phyloP scores from a whole-genome alignment of 176 grass and related monocot genomes.

The Lolium rigidum region DNA sequence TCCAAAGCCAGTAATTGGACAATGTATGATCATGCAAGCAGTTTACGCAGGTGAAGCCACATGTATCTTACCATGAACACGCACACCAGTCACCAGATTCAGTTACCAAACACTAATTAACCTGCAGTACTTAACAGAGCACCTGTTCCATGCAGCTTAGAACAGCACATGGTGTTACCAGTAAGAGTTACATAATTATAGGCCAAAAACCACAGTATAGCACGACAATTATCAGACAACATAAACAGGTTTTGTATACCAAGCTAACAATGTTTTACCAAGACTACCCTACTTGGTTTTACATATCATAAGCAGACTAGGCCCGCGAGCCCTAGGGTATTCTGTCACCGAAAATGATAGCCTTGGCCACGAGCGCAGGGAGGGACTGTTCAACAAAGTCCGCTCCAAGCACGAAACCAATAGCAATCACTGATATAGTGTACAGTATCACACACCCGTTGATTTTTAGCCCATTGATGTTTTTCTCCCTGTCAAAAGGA shows the following conservation, averaged over 20 bases:
- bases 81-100: background rate
- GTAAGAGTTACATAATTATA: background rate
- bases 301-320: conserved; percentile 7
- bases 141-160: conserved; percentile 25
- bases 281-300: conserved; percentile 23
- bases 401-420: background rate
- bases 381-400: background rate
- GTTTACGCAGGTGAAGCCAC: background rate
- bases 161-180: conserved; percentile 8
- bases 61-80: background rate
- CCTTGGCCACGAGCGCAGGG: background rate
- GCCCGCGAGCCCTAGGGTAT: conserved; percentile 15
- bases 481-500: conserved; percentile 13
- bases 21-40: background rate
- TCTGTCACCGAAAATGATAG: background rate
- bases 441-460: background rate
- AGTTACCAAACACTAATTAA: conserved; percentile 18
- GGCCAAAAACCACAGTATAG: background rate
- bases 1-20: background rate
- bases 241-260: conserved; percentile 9
- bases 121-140: background rate
- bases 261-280: conserved; percentile 7
- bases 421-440: background rate
- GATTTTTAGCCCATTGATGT: background rate
- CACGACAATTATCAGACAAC: conserved; percentile 6